Evolutionary conservation across 1,284 basidiomycete species (phyloP).

Genomic region (Omphalotus olearius): DNA sequence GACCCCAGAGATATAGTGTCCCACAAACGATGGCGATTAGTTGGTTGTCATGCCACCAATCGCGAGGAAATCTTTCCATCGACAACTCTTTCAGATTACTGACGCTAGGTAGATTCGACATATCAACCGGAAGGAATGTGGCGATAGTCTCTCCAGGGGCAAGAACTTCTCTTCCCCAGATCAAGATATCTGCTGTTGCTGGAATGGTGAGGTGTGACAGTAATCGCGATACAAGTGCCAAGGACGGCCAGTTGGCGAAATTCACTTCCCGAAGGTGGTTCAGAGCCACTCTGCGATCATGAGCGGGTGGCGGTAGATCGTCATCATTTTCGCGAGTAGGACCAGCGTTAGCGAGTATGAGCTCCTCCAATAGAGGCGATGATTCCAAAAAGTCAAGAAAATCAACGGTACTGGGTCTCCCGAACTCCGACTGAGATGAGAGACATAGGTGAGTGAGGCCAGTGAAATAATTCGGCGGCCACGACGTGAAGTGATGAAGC

Average conservation of each 20-base stretch:
- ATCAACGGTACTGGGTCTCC: constrained; percentile 13
- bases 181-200: constrained; percentile 9
- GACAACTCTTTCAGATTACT: background rate
- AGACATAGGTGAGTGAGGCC: constrained; percentile 17
- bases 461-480: constrained; percentile 14
- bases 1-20: too few relatives aligned
- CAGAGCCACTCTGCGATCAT: constrained; percentile 8
- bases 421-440: constrained; percentile 10
- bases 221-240: constrained; percentile 11
- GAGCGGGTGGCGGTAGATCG: constrained; percentile 3
- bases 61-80: too few relatives aligned
- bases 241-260: constrained; percentile 13
- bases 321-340: constrained; percentile 9
- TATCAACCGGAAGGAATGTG: constrained; percentile 3
- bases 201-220: constrained; percentile 13
- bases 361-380: constrained; percentile 15
- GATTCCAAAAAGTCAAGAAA: constrained; percentile 18
- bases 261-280: constrained; percentile 12
- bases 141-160: constrained; percentile 1
- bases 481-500: constrained; percentile 17
- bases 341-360: constrained; percentile 15
- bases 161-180: constrained; percentile 13
- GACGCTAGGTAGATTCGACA: background rate
- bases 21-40: too few relatives aligned
- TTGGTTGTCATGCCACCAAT: too few relatives aligned